Percentiles rank a stretch among this genome's conserved stretches.
phyloP scores from a whole-genome alignment of 1,284 basidiomycete genomes.

The Puccinia hordei region DNA sequence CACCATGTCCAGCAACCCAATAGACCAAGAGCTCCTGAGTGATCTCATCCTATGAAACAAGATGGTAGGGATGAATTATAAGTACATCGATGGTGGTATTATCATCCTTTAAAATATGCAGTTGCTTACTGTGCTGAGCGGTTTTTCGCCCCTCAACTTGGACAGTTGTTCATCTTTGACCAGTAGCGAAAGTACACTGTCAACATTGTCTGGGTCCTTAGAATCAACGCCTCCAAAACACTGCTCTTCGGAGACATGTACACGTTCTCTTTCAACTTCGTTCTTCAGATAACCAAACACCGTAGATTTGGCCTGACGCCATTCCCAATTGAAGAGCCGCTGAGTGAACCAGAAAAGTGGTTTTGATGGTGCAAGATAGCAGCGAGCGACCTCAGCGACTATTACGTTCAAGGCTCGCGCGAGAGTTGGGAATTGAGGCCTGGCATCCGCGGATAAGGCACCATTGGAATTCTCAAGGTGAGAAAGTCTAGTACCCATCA shows the following conservation, averaged over 20 bases:
- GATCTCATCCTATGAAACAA: slow-evolving; percentile 34
- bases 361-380: slow-evolving; percentile 37
- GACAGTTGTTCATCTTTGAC: slow-evolving; percentile 27
- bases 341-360: slow-evolving; percentile 40
- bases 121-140: slow-evolving; percentile 24
- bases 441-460: slow-evolving; percentile 28
- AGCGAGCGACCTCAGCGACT: slow-evolving; percentile 23
- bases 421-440: slow-evolving; percentile 36
- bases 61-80: not conserved
- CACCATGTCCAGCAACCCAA: slow-evolving; percentile 50
- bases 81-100: not conserved
- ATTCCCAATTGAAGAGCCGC: slow-evolving; percentile 20
- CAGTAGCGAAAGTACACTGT: slow-evolving; percentile 25
- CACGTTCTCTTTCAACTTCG: slow-evolving; percentile 1
- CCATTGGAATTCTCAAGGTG: slow-evolving; percentile 37
- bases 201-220: slow-evolving; percentile 31
- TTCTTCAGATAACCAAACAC: slow-evolving; percentile 19
- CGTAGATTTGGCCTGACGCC: slow-evolving; percentile 21
- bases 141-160: slow-evolving; percentile 5
- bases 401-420: slow-evolving; percentile 43
- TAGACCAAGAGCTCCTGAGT: slow-evolving; percentile 42
- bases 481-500: slow-evolving; percentile 22
- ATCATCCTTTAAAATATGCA: not conserved
- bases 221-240: slow-evolving; percentile 10
- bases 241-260: slow-evolving; percentile 2